Percentiles rank a stretch among this genome's conserved stretches.
phyloP scores from a whole-genome alignment of 2,329 filamentous ascomycete species.

The Escovopsis sp. region DNA sequence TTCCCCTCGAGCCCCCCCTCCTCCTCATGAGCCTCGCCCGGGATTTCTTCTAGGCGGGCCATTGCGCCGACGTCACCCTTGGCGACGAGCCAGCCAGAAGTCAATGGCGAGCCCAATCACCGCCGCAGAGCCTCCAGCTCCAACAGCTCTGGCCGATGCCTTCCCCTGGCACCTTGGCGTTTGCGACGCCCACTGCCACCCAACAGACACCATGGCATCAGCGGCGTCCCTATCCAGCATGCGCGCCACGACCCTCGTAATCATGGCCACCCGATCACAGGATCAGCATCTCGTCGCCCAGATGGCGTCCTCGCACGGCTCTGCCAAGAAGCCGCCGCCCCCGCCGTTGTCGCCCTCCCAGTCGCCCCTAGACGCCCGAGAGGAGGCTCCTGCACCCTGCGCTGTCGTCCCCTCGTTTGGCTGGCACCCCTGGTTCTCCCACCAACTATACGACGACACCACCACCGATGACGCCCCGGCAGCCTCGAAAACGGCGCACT shows the following conservation, averaged over 20 bases:
- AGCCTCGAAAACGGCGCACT: slow-evolving; percentile 40
- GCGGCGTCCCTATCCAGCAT: slow-evolving; percentile 45
- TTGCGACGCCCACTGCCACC: slow-evolving; percentile 73
- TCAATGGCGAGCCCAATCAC: not conserved
- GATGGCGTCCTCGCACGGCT: slow-evolving; percentile 42
- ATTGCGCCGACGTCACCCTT: slow-evolving; percentile 3
- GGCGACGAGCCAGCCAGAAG: not conserved
- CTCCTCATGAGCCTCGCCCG: no score
- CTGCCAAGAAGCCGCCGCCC: slow-evolving; percentile 14
- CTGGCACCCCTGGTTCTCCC: slow-evolving; percentile 79
- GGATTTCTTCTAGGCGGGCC: not conserved
- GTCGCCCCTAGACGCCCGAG: not conserved
- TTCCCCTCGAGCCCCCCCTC: no score
- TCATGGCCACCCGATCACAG: slow-evolving; percentile 64
- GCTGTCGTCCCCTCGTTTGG: slow-evolving; percentile 56
- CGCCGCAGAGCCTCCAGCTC: not conserved
- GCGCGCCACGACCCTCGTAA: slow-evolving; percentile 50
- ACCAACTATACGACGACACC: slow-evolving; percentile 56
- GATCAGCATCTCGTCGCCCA: slow-evolving; percentile 60
- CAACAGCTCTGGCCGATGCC: slow-evolving; percentile 7
- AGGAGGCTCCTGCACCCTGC: slow-evolving; percentile 1
- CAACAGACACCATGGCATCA: slow-evolving; percentile 59
- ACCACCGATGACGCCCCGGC: slow-evolving; percentile 10
- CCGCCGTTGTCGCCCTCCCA: not conserved
- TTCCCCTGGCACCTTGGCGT: slow-evolving; percentile 60